Evolutionary conservation across 1,139 yeast genomes (phyloP), one percentile per base, ranked within the genome.

Genomic region (Pichia sp.): DNA sequence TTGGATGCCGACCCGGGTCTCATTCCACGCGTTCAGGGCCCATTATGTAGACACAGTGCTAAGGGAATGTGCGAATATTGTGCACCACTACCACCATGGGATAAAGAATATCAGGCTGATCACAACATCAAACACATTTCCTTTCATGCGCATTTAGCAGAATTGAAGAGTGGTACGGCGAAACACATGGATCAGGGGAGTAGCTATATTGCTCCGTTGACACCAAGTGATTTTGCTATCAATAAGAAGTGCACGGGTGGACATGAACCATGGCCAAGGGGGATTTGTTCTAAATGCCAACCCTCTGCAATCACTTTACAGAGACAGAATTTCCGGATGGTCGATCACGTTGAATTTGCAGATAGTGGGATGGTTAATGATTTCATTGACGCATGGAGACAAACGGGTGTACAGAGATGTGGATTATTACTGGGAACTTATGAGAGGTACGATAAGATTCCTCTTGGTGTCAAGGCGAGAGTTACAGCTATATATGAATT

Each of bases 11-110:
- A 72, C 35, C 73, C 74, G 31, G 99, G 98, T 1, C 64, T 82
- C 40, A 86, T 93, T 41, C 61, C 68, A 27, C 70, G 98, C 26
- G 60, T 66, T 22, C 70, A 66, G 44, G 74, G 86, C 6, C 56
- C 60, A 5, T 66, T 87, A 52, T 91, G 98, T 58, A 74, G 80
- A 39, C 98, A 93, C 56, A 86, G 93, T 4, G 88, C 79, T 26
- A 82, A 81, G 50, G 98, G 97, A 3, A 91, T 91, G 98, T 91
- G 98, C 60, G 98, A 91, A 51, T 86, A 87, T 55, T 91, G 98
- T 56, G 78, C 94, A 35, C 96, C 98, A 0, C 64, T 93, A 40
- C 96, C 95, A 31, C 97, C 98, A 2, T 93, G 91, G 84, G 96
- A 91, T 58, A 69, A 72, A 41, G 74, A 69, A 19, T 88, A 87